These are phyloP conservation scores for Multifurca ochricompacta DNA, from an alignment of 768 basidiomycete genomes.

Conservation along the genomic window DNA sequence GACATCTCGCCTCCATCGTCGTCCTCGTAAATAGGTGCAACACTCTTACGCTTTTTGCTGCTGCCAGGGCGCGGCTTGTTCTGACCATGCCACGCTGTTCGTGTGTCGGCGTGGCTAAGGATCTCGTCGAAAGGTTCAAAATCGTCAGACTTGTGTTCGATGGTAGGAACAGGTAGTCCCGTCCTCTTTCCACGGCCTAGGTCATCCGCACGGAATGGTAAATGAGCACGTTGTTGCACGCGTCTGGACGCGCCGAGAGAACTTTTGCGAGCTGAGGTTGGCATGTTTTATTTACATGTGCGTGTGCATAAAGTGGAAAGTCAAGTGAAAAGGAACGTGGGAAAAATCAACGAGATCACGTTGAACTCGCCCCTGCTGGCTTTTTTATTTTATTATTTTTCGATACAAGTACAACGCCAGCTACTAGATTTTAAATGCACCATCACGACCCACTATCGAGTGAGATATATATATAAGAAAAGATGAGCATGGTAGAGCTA, in stretches of 20 bases:
- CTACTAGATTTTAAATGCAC: neutral
- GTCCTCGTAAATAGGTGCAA: conserved; percentile 24
- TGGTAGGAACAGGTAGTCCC: conserved; percentile 57
- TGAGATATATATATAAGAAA: neutral
- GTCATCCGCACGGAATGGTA: conserved; percentile 74
- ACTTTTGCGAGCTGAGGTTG: conserved; percentile 31
- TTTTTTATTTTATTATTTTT: neutral
- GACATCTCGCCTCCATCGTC: conserved; percentile 60
- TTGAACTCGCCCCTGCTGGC: neutral
- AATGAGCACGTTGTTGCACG: conserved; percentile 55
- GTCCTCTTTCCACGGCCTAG: conserved; percentile 75
- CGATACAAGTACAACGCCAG: conserved; percentile 14
- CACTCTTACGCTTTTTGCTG: conserved; percentile 36
- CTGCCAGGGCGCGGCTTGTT: conserved; percentile 21
- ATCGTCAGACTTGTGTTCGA: conserved; percentile 70
- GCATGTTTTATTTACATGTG: too few species aligned
- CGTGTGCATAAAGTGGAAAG: too few species aligned
- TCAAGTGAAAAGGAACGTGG: conserved; percentile 12
- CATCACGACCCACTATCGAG: neutral
- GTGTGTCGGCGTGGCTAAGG: conserved; percentile 58
- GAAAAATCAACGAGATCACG: conserved; percentile 17
- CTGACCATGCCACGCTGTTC: conserved; percentile 53
- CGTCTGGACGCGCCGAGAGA: conserved; percentile 40
- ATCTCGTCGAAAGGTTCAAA: conserved; percentile 78
- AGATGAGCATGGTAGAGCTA: neutral